Conservation (phyloP, 2,329 filamentous ascomycete genomes). For the Aspergillus intermedius region DNA sequence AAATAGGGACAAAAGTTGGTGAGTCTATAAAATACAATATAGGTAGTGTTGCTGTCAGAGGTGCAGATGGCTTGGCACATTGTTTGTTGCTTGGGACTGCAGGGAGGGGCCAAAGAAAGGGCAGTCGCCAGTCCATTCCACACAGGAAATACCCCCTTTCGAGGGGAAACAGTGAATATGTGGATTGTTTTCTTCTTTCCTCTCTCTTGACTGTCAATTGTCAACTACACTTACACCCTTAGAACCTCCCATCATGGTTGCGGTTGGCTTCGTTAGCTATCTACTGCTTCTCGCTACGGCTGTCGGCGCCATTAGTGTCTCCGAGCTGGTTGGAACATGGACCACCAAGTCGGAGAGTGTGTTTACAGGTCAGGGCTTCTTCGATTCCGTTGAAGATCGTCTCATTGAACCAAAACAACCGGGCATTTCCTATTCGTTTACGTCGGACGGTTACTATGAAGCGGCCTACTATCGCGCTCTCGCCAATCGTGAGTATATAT, state of each 20-base stretch:
- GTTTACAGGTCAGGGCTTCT: conserved; percentile 62
- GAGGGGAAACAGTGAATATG: not conserved
- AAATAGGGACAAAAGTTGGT: too few relatives aligned
- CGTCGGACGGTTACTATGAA: conserved; percentile 60
- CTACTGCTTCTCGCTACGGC: conserved; percentile 30
- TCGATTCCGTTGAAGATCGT: conserved; percentile 59
- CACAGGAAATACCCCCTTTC: not conserved
- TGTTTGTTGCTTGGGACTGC: not conserved
- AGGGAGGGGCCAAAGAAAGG: not conserved
- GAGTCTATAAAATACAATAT: too few relatives aligned
- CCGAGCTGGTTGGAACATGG: conserved; percentile 63
- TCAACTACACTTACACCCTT: too few relatives aligned
- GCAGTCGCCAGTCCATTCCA: not conserved
- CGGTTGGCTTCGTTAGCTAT: conserved; percentile 21
- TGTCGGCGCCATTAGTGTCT: conserved; percentile 37
- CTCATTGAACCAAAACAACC: conserved; percentile 61
- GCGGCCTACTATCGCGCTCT: conserved; percentile 64
- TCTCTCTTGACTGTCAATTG: not conserved
- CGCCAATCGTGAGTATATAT: conserved; percentile 56
- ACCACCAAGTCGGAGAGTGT: conserved; percentile 64
- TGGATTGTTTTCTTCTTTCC: conserved; percentile 4
- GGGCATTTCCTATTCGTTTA: conserved; percentile 70
- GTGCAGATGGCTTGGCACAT: not conserved
- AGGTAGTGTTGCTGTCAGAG: not conserved
- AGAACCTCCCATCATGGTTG: conserved; percentile 18